Base-by-base conservation (phyloP, 192 early-diverging fungal species). In the Backusella tuberculispora region DNA sequence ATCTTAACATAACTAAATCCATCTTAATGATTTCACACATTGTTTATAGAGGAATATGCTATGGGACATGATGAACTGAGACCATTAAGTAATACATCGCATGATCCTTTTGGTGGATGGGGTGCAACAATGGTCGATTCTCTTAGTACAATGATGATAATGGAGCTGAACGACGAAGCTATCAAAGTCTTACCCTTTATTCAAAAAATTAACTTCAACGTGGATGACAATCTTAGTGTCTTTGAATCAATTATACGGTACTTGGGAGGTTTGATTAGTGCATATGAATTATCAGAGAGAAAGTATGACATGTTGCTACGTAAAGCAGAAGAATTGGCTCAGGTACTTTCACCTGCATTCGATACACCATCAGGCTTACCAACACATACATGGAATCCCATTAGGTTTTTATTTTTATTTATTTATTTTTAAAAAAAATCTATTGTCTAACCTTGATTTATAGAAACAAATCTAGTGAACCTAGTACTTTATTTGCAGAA, bases 191-290 rank as follows among this genome's bases (percentile, higher is more conserved):
- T 93, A 69, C 79, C 91, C 0, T 85, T 89, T 66, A 84, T 95
- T 6, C 77, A 76, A 6, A 81, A 80, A 19, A 67, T 76, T 4
- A 70, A 63, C 4, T 77, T 77, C 12, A 40, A 47, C 6, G 81
- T 95, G 17, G 78, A 90, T 72, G 90, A 92, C 69, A 76, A 68
- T 12, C 86, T 93, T 65, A 90, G 82, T 46, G 88, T 95, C 66
- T 97, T 97, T 83, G 96, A 97, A 78, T 91, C 92, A 37, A 83
- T 91, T 73, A 97, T 97, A 43, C 88, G 96, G 3, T 78, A 78
- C 40, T 73, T 95, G 14, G 96, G 92, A 42, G 96, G 96, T 10
- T 76, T 97, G 56, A 78, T 97, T 44, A 88, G 89, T 50, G 93
- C 96, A 2, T 95, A 95, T 76, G 95, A 97, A 74, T 81, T 97